Evolutionary conservation across 257 asterid genomes (phyloP), one percentile per base, ranked within the genome.

Genomic region (Forsythia suspensa): DNA sequence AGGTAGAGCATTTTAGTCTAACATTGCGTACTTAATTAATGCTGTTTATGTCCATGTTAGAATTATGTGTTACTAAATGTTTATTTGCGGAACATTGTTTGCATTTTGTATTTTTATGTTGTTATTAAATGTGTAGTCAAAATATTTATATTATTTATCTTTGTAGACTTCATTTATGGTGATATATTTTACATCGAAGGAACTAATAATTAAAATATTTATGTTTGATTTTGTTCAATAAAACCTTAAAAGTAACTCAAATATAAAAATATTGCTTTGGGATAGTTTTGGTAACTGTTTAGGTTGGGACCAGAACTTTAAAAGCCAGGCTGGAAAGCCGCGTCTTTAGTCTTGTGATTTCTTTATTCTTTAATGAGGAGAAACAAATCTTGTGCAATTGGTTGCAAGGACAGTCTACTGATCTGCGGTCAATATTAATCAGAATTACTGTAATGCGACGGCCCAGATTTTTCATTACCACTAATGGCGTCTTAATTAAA

Each of bases 321-420:
- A 63, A 55, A 43, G 80, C 82, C 88, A 85, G 88, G 73, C 86
- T 85, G 84, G 86, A 82, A 82, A 69, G 66, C 80, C 81, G 80
- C 78, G 88, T 79, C 71, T 40, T 36, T 21, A 36, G 63, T 13
- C 9, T 61, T 38, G 77, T 12, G 66, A 39, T 38, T 68, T 61
- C 44, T 38, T 57, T 66, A 59, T 68, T 61, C 57, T 38, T 57
- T 66, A 59, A 39, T 9, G 51, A 18, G 0, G n/a, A 38, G 15
- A 78, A 79, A 55, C 29, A 67, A 78, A 41, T 76, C 76, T 40
- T 78, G 65, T 61, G 73, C 15, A 16, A 3, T 29, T 34, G 72
- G 82, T 55, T 81, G 71, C 87, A 84, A 79, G 74, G 79, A 41
- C 29, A 66, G 11, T 68, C 20, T 34, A 63, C 43, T 37, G 8